A percentile compares a stretch with the other conserved stretches of the same genome.
These are phyloP conservation scores for Microcyclosporella mali DNA, from an alignment of 2,329 filamentous ascomycete genomes.

Conservation along the genomic window DNA sequence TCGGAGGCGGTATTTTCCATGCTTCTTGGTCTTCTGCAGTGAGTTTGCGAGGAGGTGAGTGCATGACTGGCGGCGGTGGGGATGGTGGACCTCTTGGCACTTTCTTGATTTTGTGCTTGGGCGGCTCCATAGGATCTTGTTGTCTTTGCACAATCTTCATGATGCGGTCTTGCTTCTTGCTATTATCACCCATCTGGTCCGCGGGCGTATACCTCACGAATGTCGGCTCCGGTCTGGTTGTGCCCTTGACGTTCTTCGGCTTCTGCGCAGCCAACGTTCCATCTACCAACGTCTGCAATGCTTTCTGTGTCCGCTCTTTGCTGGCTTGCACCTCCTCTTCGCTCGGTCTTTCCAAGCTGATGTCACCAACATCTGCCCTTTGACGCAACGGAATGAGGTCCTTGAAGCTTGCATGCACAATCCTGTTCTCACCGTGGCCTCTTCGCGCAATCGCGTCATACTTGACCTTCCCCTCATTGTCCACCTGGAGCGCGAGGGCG, in stretches of 20 bases:
- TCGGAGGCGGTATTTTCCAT: constrained; percentile 84
- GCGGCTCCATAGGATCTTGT: constrained; percentile 90
- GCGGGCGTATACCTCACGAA: constrained; percentile 94
- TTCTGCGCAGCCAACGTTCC: constrained; percentile 88
- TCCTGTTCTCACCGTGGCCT: constrained; percentile 74
- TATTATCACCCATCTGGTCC: constrained; percentile 87
- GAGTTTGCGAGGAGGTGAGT: constrained; percentile 87
- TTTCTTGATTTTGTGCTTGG: constrained; percentile 99
- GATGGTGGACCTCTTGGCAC: constrained; percentile 88
- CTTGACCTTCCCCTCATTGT: constrained; percentile 86
- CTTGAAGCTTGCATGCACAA: constrained; percentile 94
- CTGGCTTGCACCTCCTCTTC: constrained; percentile 78
- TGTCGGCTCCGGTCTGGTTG: constrained; percentile 75
- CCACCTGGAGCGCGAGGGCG: constrained; percentile 86
- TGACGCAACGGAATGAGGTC: constrained; percentile 91
- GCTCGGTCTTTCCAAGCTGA: constrained; percentile 77
- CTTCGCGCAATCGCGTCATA: constrained; percentile 92
- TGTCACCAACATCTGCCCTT: constrained; percentile 84
- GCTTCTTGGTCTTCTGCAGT: constrained; percentile 96
- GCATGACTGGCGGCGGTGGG: constrained; percentile 88
- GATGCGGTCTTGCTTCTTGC: constrained; percentile 85
- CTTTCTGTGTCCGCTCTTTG: constrained; percentile 81
- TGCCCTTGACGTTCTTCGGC: constrained; percentile 86
- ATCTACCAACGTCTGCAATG: constrained; percentile 72
- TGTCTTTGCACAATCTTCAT: constrained; percentile 98